Evolutionary conservation across 208 protist species (phyloP), one percentile per base, ranked within the genome.

Genomic region (Crithidia mellificae): DNA sequence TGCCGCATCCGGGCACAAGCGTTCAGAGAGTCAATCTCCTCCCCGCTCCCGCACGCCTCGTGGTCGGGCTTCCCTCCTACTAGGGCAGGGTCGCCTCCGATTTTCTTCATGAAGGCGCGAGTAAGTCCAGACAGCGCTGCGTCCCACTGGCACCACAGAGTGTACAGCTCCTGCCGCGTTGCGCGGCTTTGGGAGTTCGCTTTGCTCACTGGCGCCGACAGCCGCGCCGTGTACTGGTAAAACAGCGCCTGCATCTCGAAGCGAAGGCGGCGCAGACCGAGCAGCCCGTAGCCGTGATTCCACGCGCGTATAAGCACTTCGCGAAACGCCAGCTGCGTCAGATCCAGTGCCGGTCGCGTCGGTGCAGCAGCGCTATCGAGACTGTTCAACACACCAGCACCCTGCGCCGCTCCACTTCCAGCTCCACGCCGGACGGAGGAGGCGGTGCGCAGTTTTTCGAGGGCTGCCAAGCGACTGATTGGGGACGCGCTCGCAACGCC

Each of bases 191-290:
- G 46, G 3, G 20, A 5, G 46, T 17, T 11, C 32, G 39, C 24
- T 30, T 19, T n/a, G 22, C 17, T 5, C 2, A 8, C 43, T 30
- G 25, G 12, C 43, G 12, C 19, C 19, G 19, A 8, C 6, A 8
- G 27, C 36, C 43, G 32, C 34, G 51, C 32, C 6, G 39, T 39
- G 36, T 55, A 53, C 12, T 66, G 49, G 24, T 81, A 79, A 25
- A 92, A 81, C 59, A 92, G 63, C 17, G 69, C 54, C 20, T 62
- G 80, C 66, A 87, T 70, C 59, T 92, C 86, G 32, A 85, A 65
- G 32, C 72, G n/a, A 11, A 83, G 84, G 22, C 80, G 71, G n/a
- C 74, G 83, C 34, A 94, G 43, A 22, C 89, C 89, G 34, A 64
- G 41, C 24, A 24, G 20, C 0, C 56, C 54, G 75, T 88, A 92